Evolutionary conservation across 2,329 filamentous ascomycete genomes (phyloP), one percentile per base, ranked within the genome.

Genomic region (Monosporascus sp.): DNA sequence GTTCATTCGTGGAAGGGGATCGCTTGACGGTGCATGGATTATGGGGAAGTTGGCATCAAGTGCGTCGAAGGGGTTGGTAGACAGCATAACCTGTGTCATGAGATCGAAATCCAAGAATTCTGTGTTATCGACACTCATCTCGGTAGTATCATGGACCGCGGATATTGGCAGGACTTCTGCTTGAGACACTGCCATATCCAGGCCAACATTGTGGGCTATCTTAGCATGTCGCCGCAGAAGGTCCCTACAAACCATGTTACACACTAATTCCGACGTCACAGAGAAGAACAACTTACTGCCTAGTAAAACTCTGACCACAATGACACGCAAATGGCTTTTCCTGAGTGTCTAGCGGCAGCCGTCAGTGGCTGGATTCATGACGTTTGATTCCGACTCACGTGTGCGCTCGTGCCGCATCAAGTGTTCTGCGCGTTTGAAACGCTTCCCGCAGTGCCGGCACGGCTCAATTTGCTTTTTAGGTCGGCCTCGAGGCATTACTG

Each of bases 341-440:
- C 19, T 61, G 60, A 7, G 67, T 71, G 53, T 70, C 68, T 72
- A 24, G 22, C 17, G 50, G 43, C 37, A 35, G 9, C 11, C 27
- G 24, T 50, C 45, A 51, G 17, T 22, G 47, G 38, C 22, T 50
- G 17, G 26, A 43, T 22, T 37, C 14, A 14, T 26, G 19, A n/a
- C 17, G 14, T 37, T 38, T 22, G 27, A 11, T 16, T 20, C 22
- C 16, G 22, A 55, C 63, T 55, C 49, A 64, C 64, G 64, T 7
- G 63, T 67, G n/a, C 63, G 60, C 37, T 69, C 63, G 55, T 70
- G 68, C 16, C 68, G 62, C 19, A 63, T 51, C 20, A 68, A 50
- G 47, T 71, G 68, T 31, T 71, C 68, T 37, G 58, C 54, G 40
- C 68, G 60, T 51, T 63, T 66, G 52, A 70, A 71, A 35, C 61